Conservation (phyloP, 192 early-diverging fungal genomes). For the Kappamyces sp. region DNA sequence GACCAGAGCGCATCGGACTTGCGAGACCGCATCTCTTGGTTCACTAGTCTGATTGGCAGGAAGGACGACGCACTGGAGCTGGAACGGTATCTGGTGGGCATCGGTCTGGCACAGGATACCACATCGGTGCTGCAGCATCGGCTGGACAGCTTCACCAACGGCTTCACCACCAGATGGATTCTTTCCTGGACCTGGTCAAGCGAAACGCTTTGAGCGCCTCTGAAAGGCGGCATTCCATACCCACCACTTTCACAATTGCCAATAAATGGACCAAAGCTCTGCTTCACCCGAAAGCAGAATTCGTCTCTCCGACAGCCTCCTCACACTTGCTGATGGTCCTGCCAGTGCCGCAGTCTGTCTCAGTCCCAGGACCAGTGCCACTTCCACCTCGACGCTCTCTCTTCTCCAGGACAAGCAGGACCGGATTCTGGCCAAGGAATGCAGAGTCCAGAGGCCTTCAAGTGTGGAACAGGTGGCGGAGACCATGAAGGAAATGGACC, state of each 20-base stretch:
- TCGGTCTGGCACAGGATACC: too few relatives aligned
- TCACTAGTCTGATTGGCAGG: slow-evolving; percentile 7
- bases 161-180: neutral
- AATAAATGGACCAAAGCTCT: too few relatives aligned
- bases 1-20: slow-evolving; percentile 13
- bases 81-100: neutral
- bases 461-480: slow-evolving; percentile 19
- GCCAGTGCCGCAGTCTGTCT: too few relatives aligned
- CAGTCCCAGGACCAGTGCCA: too few relatives aligned
- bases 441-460: neutral
- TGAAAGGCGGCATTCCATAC: neutral
- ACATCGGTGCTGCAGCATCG: too few relatives aligned
- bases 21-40: neutral
- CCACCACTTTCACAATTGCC: too few relatives aligned
- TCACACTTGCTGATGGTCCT: too few relatives aligned
- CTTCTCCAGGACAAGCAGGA: too few relatives aligned
- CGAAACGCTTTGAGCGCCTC: neutral
- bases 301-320: too few relatives aligned
- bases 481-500: slow-evolving; percentile 29
- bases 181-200: slow-evolving; percentile 3
- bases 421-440: too few relatives aligned
- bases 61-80: slow-evolving; percentile 2
- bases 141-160: slow-evolving; percentile 3
- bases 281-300: too few relatives aligned
- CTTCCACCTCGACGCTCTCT: too few relatives aligned